phyloP scores from a whole-genome alignment of 2,329 filamentous ascomycete species.

The Hypomyces perniciosus region DNA sequence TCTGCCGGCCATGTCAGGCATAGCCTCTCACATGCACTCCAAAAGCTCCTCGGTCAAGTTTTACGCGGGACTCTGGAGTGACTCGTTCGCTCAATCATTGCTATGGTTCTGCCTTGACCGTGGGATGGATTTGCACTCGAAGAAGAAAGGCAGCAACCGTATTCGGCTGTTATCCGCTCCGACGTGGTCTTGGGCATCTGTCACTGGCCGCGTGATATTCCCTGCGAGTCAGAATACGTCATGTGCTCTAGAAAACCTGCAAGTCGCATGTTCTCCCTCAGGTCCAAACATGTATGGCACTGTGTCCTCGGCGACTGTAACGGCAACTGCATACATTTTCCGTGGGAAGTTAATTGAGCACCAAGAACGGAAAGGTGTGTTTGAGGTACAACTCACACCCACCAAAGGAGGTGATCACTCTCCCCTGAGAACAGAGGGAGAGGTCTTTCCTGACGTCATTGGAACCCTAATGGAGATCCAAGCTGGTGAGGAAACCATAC shows the following conservation, averaged over 20 bases:
- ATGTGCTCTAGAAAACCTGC: neutral
- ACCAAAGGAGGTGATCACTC: neutral
- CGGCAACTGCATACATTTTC: neutral
- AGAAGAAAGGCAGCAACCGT: neutral
- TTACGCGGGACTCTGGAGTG: neutral
- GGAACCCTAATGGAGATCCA: neutral
- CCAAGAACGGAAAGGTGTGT: neutral
- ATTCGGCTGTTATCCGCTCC: neutral
- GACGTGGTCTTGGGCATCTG: neutral
- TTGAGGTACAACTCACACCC: neutral
- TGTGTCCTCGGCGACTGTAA: neutral
- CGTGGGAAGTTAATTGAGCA: neutral
- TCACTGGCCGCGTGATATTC: neutral
- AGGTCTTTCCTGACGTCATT: neutral
- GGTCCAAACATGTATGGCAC: neutral
- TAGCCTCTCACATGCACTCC: neutral
- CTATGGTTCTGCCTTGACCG: neutral
- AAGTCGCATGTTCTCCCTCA: neutral
- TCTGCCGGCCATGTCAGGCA: neutral
- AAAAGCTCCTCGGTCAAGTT: neutral
- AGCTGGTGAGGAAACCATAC: neutral
- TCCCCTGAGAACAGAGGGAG: neutral
- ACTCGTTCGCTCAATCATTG: neutral
- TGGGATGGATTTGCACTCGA: neutral
- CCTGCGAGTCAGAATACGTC: neutral